Evolutionary conservation across 2,329 filamentous ascomycete genomes (phyloP).

Genomic region (Acarospora socialis): DNA sequence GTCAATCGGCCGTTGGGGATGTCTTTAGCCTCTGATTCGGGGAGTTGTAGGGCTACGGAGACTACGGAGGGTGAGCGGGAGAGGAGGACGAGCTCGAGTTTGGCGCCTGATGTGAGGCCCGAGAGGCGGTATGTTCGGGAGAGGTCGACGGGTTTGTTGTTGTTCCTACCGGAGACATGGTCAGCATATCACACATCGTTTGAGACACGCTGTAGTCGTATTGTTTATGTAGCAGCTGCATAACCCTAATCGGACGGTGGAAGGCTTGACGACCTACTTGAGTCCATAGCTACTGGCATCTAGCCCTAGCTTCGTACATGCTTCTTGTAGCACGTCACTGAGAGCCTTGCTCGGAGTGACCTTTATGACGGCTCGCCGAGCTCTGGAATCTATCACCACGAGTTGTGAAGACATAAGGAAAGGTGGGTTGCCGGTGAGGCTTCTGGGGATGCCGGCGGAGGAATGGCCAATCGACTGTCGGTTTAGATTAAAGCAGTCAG

Average conservation of each 20-base stretch:
- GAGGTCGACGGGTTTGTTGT: constrained; percentile 74
- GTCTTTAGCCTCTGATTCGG: constrained; percentile 51
- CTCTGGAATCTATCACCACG: constrained; percentile 68
- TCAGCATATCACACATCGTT: constrained; percentile 2
- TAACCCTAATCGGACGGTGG: constrained; percentile 1
- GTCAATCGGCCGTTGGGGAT: constrained; percentile 54
- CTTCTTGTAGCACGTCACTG: constrained; percentile 73
- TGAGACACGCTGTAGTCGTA: too few relatives aligned
- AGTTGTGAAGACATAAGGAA: constrained; percentile 67
- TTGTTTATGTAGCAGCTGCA: too few relatives aligned
- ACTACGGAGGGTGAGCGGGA: constrained; percentile 76
- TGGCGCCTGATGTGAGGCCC: constrained; percentile 70
- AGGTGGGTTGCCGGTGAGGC: background rate
- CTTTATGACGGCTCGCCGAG: constrained; percentile 67
- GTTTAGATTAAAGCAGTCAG: too few relatives aligned
- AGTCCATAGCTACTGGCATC: constrained; percentile 60
- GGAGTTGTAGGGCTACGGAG: constrained; percentile 76
- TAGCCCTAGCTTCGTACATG: constrained; percentile 68
- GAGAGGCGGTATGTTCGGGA: constrained; percentile 72
- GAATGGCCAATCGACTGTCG: too few relatives aligned
- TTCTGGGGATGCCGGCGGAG: too few relatives aligned
- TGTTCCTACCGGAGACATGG: constrained; percentile 36
- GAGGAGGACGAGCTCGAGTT: constrained; percentile 77
- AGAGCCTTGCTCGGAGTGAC: constrained; percentile 69
- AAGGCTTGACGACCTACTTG: constrained; percentile 42